Percentiles rank a stretch among this genome's conserved stretches.
phyloP scores from a whole-genome alignment of 1,284 basidiomycete species.

The Austroboletus novae-zelandiae region DNA sequence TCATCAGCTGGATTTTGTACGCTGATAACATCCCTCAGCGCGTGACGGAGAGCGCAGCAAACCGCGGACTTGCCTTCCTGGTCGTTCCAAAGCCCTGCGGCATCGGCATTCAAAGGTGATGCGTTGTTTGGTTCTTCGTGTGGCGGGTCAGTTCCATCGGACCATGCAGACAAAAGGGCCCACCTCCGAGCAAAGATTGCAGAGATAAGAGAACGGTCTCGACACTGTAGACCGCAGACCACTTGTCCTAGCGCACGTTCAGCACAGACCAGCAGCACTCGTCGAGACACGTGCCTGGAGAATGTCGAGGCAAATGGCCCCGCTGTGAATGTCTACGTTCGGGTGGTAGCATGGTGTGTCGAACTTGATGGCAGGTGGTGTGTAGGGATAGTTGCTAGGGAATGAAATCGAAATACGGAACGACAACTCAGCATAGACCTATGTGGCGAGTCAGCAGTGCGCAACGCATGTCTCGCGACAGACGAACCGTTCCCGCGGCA shows the following conservation, averaged over 20 bases:
- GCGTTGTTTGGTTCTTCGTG: slow-evolving; percentile 84
- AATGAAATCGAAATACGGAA: slow-evolving; percentile 82
- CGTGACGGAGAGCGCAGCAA: not conserved
- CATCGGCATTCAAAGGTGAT: slow-evolving; percentile 81
- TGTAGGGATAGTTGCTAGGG: slow-evolving; percentile 82
- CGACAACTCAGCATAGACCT: slow-evolving; percentile 75
- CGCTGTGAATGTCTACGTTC: slow-evolving; percentile 77
- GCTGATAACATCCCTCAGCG: slow-evolving; percentile 37
- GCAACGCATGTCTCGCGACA: not conserved
- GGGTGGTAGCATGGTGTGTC: slow-evolving; percentile 85
- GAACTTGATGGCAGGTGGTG: slow-evolving; percentile 75
- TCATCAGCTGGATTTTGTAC: slow-evolving; percentile 72
- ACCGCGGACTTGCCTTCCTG: slow-evolving; percentile 50
- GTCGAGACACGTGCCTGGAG: slow-evolving; percentile 52
- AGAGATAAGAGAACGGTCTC: slow-evolving; percentile 85
- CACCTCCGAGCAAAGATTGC: slow-evolving; percentile 82
- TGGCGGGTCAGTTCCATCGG: not conserved
- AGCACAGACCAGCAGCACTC: slow-evolving; percentile 7
- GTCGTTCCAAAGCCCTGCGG: slow-evolving; percentile 72
- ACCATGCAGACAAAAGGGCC: slow-evolving; percentile 13
- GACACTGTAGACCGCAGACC: slow-evolving; percentile 88
- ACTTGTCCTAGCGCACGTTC: slow-evolving; percentile 64
- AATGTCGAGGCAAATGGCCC: slow-evolving; percentile 84
- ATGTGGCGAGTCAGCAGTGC: not conserved
- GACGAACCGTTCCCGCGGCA: slow-evolving; percentile 58